These are phyloP conservation scores for Populus tremula DNA, from an alignment of 345 rosid species.

Conservation along the genomic window DNA sequence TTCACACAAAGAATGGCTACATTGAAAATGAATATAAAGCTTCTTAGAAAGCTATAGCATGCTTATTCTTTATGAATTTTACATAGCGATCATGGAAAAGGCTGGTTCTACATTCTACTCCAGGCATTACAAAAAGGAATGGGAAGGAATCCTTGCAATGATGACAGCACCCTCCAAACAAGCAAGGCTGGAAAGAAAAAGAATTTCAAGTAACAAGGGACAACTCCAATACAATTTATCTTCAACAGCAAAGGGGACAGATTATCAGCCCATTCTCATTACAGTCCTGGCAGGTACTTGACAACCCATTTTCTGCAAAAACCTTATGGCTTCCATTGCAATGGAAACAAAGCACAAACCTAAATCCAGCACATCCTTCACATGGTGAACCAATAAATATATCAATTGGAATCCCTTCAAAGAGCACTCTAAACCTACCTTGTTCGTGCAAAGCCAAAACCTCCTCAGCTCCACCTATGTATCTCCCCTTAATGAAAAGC, in stretches of 20 bases:
- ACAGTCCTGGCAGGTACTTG: slow-evolving; percentile 20
- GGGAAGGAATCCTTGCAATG: not conserved
- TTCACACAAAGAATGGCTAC: not conserved
- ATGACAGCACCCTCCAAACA: not conserved
- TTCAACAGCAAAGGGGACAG: slow-evolving; percentile 29
- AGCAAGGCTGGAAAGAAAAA: not conserved
- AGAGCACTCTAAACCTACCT: slow-evolving; percentile 21
- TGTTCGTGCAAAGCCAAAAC: slow-evolving; percentile 26
- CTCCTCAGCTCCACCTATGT: slow-evolving; percentile 33
- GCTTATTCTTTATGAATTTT: not conserved
- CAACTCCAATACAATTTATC: not conserved
- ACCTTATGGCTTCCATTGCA: slow-evolving; percentile 30
- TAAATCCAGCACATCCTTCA: slow-evolving; percentile 25
- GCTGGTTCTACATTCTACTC: not conserved
- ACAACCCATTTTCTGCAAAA: slow-evolving; percentile 13
- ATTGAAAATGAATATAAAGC: not conserved
- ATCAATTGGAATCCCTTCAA: slow-evolving; percentile 24
- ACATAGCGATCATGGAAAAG: not conserved
- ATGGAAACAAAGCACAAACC: slow-evolving; percentile 30
- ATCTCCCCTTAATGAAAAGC: slow-evolving; percentile 30
- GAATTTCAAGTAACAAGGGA: not conserved
- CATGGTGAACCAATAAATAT: slow-evolving; percentile 10
- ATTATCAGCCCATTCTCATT: slow-evolving; percentile 32
- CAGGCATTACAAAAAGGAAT: not conserved
- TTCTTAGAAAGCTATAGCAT: not conserved